phyloP scores from a whole-genome alignment of 176 grass and related monocot species.

The Aegilops bicornis region DNA sequence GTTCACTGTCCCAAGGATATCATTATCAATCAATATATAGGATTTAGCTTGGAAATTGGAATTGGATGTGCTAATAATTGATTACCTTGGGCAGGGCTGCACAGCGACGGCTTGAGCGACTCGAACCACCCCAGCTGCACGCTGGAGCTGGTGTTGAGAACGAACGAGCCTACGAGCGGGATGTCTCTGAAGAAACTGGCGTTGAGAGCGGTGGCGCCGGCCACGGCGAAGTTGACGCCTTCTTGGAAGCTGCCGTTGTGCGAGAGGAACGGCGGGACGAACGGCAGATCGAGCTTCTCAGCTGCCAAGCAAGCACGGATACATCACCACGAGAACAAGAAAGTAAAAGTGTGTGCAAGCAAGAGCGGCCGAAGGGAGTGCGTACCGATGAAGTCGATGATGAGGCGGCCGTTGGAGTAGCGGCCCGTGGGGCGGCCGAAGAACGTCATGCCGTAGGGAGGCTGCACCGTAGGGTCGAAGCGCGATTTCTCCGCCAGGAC shows the following conservation, averaged over 20 bases:
- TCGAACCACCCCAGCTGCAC: slow-evolving; percentile 55
- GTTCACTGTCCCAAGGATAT: background rate
- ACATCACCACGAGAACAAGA: background rate
- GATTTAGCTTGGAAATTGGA: background rate
- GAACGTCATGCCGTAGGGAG: slow-evolving; percentile 50
- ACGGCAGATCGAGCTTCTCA: slow-evolving; percentile 19
- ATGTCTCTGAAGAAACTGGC: slow-evolving; percentile 20
- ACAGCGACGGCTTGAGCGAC: slow-evolving; percentile 36
- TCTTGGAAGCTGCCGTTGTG: slow-evolving; percentile 32
- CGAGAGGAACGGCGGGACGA: slow-evolving; percentile 32
- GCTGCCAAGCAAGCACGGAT: slow-evolving; percentile 1
- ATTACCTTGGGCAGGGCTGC: slow-evolving; percentile 20
- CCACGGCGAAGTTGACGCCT: slow-evolving; percentile 59
- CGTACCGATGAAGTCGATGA: slow-evolving; percentile 61
- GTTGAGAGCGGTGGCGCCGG: slow-evolving; percentile 26
- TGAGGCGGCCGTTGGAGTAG: slow-evolving; percentile 50
- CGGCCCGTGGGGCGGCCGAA: slow-evolving; percentile 50
- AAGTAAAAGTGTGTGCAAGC: background rate
- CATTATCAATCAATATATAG: background rate
- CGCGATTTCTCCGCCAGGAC: background rate
- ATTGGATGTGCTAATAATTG: background rate
- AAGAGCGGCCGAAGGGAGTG: background rate
- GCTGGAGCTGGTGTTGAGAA: slow-evolving; percentile 20
- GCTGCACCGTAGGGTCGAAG: background rate
- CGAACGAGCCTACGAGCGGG: background rate